Percentiles rank a stretch among this genome's conserved stretches.
Evolutionary conservation across 2,329 filamentous ascomycete genomes (phyloP).

Genomic region (Pyricularia sp.): DNA sequence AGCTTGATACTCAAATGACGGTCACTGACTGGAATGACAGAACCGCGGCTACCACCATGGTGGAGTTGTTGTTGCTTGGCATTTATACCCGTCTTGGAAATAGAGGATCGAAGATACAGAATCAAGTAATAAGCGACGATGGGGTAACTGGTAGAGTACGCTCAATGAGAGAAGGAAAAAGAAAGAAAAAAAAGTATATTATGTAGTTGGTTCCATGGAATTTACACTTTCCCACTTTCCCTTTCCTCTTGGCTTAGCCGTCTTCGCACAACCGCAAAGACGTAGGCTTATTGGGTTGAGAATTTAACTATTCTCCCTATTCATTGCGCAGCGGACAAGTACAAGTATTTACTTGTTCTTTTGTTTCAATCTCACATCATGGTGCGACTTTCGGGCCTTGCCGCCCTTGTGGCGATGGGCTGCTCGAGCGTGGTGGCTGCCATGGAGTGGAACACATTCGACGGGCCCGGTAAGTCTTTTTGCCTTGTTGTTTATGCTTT

Average conservation of each 20-base stretch:
- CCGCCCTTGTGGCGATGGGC: background rate
- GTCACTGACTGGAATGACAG: background rate
- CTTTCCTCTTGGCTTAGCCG: background rate
- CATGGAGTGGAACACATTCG: conserved; percentile 36
- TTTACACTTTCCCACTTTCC: background rate
- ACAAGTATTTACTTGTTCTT: background rate
- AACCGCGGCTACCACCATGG: background rate
- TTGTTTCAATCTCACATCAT: background rate
- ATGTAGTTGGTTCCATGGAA: background rate
- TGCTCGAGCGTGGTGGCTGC: background rate
- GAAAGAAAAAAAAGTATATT: background rate
- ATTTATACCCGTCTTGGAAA: background rate
- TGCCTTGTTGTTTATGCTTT: too few relatives aligned
- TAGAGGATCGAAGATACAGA: background rate
- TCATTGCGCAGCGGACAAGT: background rate
- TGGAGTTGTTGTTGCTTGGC: background rate
- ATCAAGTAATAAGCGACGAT: background rate
- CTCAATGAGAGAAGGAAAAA: background rate
- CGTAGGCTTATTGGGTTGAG: background rate
- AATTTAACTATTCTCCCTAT: background rate
- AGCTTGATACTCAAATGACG: background rate
- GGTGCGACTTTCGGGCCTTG: background rate
- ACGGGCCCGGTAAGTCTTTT: conserved; percentile 29
- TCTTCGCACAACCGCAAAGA: background rate
- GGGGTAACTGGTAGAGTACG: background rate